phyloP scores from a whole-genome alignment of 768 basidiomycete genomes.

The Agaricus blazei region DNA sequence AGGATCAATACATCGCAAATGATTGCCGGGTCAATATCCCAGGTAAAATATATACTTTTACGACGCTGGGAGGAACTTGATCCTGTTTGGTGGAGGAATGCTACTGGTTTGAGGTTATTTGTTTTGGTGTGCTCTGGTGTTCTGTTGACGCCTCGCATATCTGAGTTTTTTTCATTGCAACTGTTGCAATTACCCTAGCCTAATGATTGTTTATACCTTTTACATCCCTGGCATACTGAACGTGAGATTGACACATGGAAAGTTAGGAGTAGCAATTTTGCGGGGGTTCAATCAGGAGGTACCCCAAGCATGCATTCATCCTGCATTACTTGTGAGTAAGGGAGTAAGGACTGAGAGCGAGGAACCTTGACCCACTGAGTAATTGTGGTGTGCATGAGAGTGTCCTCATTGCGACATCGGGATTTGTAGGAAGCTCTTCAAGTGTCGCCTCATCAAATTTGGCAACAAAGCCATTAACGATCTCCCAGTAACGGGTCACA shows the following conservation, averaged over 20 bases:
- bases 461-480: conserved; percentile 14
- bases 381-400: conserved; percentile 18
- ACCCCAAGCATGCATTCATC: conserved; percentile 30
- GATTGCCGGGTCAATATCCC: too few relatives aligned
- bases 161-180: not conserved
- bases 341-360: not conserved
- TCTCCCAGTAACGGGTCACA: conserved; percentile 7
- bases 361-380: conserved; percentile 16
- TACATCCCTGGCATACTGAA: not conserved
- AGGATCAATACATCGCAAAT: too few relatives aligned
- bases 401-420: conserved; percentile 23
- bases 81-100: conserved; percentile 76
- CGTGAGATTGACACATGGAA: too few relatives aligned
- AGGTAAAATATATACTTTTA: too few relatives aligned
- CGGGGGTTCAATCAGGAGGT: conserved; percentile 23
- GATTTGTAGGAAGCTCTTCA: conserved; percentile 15
- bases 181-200: too few relatives aligned
- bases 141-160: too few relatives aligned
- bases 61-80: conserved; percentile 59
- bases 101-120: conserved; percentile 63
- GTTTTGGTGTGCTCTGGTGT: conserved; percentile 42
- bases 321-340: conserved; percentile 8
- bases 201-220: not conserved
- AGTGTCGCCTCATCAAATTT: conserved; percentile 15
- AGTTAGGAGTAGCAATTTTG: too few relatives aligned